Percentiles rank a stretch among this genome's conserved stretches.
Conservation (phyloP, 2,329 filamentous ascomycete genomes). For the Diaporthe vexans region DNA sequence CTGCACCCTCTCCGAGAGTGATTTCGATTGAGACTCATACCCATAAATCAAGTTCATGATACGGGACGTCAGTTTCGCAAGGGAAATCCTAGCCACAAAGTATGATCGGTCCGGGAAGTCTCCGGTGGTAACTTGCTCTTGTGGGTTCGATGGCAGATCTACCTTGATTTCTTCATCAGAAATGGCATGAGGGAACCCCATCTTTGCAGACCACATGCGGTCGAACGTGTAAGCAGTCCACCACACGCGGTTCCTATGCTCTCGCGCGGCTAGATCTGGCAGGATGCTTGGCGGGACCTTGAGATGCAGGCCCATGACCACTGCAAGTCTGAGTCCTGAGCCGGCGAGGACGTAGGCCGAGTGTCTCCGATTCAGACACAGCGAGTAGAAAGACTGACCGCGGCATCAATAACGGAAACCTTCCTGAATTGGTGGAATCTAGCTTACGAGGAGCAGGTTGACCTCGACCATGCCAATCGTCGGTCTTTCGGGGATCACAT, state of each 20-base stretch:
- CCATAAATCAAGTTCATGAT: constrained; percentile 3
- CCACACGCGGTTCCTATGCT: constrained; percentile 6
- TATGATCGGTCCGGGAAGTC: constrained; percentile 5
- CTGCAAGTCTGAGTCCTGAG: not conserved
- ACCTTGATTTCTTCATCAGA: not conserved
- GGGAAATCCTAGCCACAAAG: not conserved
- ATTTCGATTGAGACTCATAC: not conserved
- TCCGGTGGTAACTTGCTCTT: not conserved
- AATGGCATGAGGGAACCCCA: not conserved
- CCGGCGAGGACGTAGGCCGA: not conserved
- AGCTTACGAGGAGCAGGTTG: not conserved
- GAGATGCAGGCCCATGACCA: constrained; percentile 4
- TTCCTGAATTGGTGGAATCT: too few relatives aligned
- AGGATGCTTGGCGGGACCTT: not conserved
- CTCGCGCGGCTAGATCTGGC: not conserved
- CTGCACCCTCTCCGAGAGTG: not conserved
- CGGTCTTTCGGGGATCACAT: constrained; percentile 4
- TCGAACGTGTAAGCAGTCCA: constrained; percentile 19
- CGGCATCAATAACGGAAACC: not conserved
- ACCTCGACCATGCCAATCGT: constrained; percentile 5
- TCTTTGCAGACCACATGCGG: not conserved
- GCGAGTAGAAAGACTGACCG: not conserved
- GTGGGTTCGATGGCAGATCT: constrained; percentile 6
- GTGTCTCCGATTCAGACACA: constrained; percentile 10
- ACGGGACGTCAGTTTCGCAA: not conserved